Conservation (phyloP, 176 grass and related monocot species). For the Carex cristatella region DNA sequence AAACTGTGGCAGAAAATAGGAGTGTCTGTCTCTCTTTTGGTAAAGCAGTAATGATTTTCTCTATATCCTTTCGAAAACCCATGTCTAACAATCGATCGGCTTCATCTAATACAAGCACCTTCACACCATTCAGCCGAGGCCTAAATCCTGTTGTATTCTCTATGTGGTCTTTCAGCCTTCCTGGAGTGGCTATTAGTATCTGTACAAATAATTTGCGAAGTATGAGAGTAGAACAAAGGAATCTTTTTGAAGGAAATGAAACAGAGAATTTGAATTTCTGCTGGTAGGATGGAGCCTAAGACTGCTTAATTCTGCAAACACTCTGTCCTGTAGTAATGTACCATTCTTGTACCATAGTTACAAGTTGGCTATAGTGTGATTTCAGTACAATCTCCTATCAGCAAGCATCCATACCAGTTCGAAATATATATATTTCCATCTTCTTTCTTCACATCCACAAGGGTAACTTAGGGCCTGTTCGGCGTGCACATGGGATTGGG, state of each 20-base stretch:
- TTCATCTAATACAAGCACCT: conserved; percentile 94
- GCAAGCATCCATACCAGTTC: background rate
- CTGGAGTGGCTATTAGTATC: conserved; percentile 93
- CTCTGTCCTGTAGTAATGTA: background rate
- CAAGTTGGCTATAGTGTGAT: background rate
- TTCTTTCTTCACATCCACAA: background rate
- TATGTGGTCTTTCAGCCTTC: conserved; percentile 93
- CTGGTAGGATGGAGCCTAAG: background rate
- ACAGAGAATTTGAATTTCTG: background rate
- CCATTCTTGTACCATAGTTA: background rate
- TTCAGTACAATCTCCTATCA: background rate
- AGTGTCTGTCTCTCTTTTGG: conserved; percentile 90
- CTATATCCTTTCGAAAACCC: conserved; percentile 93
- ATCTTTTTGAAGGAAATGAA: background rate
- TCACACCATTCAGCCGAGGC: conserved; percentile 66
- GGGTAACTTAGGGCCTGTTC: background rate
- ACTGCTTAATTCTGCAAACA: background rate
- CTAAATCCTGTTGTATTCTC: conserved; percentile 84
- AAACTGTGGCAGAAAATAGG: conserved; percentile 92
- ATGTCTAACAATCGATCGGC: conserved; percentile 94
- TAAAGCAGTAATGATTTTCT: conserved; percentile 71
- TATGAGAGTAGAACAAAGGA: background rate
- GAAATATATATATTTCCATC: background rate
- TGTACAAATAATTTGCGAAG: conserved; percentile 17
- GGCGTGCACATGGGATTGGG: no score